Evolutionary conservation across 768 basidiomycete genomes (phyloP).

Genomic region (Psilocybe azurescens): DNA sequence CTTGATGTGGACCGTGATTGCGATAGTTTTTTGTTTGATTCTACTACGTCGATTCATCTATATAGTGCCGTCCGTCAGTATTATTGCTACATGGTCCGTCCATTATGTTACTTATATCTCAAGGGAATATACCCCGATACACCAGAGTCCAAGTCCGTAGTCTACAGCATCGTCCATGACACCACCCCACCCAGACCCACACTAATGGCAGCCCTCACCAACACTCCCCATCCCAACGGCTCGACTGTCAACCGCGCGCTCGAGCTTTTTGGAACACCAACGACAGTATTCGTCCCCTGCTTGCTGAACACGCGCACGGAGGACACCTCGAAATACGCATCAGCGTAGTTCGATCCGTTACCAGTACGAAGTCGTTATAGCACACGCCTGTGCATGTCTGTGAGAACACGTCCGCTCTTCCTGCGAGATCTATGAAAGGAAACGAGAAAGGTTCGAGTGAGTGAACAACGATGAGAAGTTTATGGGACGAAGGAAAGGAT

Average conservation of each 20-base stretch:
- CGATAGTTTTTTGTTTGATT: no score
- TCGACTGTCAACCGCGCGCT: not conserved
- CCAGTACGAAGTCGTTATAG: slow-evolving; percentile 74
- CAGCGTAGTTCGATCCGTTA: slow-evolving; percentile 61
- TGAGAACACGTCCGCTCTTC: slow-evolving; percentile 52
- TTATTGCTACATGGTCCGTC: not conserved
- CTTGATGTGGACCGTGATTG: not conserved
- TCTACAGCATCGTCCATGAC: not conserved
- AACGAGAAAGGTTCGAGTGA: not conserved
- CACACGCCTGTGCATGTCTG: slow-evolving; percentile 70
- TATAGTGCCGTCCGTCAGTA: not conserved
- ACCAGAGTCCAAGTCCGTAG: not conserved
- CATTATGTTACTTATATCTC: not conserved
- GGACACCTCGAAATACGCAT: slow-evolving; percentile 76
- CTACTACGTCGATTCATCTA: no score
- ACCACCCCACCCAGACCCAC: no score
- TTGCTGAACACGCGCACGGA: slow-evolving; percentile 44
- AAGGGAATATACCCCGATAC: not conserved
- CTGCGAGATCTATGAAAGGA: slow-evolving; percentile 49
- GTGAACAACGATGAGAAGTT: slow-evolving; percentile 10
- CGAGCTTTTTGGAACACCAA: not conserved
- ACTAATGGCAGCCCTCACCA: not conserved
- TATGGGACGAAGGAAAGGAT: not conserved
- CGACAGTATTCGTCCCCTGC: slow-evolving; percentile 28
- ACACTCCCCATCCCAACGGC: not conserved